A percentile compares a stretch with the other conserved stretches of the same genome.
phyloP scores from a whole-genome alignment of 257 asterid species.

The Solanum neorickii region DNA sequence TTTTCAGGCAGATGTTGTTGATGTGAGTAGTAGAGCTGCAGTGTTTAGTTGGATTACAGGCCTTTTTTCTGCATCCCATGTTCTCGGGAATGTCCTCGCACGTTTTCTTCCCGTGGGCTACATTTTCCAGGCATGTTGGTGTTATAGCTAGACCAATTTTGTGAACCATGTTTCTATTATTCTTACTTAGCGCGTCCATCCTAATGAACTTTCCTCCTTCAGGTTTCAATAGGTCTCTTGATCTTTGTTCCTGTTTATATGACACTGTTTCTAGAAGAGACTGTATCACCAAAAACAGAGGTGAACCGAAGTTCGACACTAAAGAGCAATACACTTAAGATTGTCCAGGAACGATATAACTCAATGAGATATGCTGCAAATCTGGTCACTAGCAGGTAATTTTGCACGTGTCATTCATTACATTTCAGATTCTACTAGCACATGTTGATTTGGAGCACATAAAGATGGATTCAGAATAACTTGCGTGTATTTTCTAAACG shows the following conservation, averaged over 20 bases:
- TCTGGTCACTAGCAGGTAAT: conserved; percentile 62
- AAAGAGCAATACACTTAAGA: conserved; percentile 33
- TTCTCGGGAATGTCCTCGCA: conserved; percentile 64
- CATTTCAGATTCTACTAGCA: not conserved
- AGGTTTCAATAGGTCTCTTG: conserved; percentile 75
- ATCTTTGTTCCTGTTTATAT: conserved; percentile 57
- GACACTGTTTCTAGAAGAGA: conserved; percentile 58
- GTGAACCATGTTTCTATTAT: not conserved
- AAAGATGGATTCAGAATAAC: not conserved
- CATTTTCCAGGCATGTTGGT: conserved; percentile 54
- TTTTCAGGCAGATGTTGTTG: conserved; percentile 77
- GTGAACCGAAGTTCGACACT: conserved; percentile 18
- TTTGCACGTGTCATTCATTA: not conserved
- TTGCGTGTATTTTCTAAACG: not conserved
- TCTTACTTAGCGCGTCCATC: not conserved
- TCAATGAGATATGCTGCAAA: conserved; percentile 61
- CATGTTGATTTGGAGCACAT: not conserved
- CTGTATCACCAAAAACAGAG: conserved; percentile 30
- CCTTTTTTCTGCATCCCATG: conserved; percentile 83
- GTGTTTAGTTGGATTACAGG: conserved; percentile 91
- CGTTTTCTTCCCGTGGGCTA: conserved; percentile 71
- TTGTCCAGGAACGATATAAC: conserved; percentile 46
- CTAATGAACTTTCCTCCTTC: conserved; percentile 10
- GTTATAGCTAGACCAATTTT: not conserved
- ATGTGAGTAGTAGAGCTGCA: conserved; percentile 49